A percentile compares a stretch with the other conserved stretches of the same genome.
phyloP scores from a whole-genome alignment of 2,329 filamentous ascomycete genomes.

The Venturia aucupariae region DNA sequence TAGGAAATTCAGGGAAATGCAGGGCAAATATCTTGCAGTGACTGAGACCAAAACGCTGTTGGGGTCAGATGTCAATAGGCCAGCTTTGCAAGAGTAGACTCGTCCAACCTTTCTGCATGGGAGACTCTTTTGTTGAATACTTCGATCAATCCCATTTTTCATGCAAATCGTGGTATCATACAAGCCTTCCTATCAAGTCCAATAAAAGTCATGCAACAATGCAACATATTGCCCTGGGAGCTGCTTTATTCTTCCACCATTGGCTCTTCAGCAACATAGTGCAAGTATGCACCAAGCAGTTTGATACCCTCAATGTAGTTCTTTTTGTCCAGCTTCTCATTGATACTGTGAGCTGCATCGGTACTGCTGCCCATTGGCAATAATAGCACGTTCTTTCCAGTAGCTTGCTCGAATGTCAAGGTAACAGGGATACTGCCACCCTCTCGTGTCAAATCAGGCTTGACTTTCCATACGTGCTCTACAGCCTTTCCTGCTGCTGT shows the following conservation, averaged over 20 bases:
- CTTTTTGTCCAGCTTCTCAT: slow-evolving; percentile 92
- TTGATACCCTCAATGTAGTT: slow-evolving; percentile 99
- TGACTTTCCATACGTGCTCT: slow-evolving; percentile 84
- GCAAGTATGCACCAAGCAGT: slow-evolving; percentile 85
- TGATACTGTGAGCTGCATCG: slow-evolving; percentile 93
- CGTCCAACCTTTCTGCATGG: neutral
- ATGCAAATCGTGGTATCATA: slow-evolving; percentile 4
- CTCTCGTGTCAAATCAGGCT: slow-evolving; percentile 92
- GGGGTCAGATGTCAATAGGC: neutral
- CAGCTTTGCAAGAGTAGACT: neutral
- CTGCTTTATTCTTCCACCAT: slow-evolving; percentile 25
- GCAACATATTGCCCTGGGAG: neutral
- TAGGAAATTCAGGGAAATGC: neutral
- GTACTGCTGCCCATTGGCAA: slow-evolving; percentile 96
- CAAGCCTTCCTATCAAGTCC: neutral
- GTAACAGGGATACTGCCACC: slow-evolving; percentile 97
- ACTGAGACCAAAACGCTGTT: neutral
- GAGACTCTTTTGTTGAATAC: neutral
- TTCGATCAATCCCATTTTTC: neutral
- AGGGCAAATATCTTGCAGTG: neutral
- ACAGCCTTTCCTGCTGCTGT: slow-evolving; percentile 90
- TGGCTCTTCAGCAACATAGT: slow-evolving; percentile 90
- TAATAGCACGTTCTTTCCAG: slow-evolving; percentile 92
- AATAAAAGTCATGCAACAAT: neutral
- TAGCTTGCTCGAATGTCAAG: slow-evolving; percentile 92